Percentiles rank a stretch among this genome's conserved stretches.
Conservation (phyloP, 495 filamentous ascomycete genomes). For the Penicillium ochrochloron region DNA sequence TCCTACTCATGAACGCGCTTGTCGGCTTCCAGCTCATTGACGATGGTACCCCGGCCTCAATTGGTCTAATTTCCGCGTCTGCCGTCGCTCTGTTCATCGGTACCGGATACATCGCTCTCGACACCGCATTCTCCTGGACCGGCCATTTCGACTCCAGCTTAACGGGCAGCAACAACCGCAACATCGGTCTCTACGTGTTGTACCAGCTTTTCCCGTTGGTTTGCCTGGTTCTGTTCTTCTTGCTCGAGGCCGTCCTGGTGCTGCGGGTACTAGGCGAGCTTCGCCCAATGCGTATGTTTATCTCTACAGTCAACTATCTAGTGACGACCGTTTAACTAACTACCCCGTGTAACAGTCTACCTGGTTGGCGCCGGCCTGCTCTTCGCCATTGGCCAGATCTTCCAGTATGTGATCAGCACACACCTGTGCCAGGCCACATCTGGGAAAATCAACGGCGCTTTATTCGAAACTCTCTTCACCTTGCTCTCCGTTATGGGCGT, state of each 20-base stretch:
- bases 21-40: constrained; percentile 94
- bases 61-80: constrained; percentile 75
- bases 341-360: constrained; percentile 59
- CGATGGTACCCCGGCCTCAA: constrained; percentile 84
- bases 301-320: neutral
- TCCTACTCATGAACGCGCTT: constrained; percentile 87
- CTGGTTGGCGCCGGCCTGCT: constrained; percentile 72
- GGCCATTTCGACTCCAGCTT: constrained; percentile 68
- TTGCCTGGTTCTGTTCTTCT: constrained; percentile 82
- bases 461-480: constrained; percentile 95
- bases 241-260: constrained; percentile 81
- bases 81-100: constrained; percentile 78
- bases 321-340: constrained; percentile 26
- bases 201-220: constrained; percentile 90
- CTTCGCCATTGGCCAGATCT: constrained; percentile 92
- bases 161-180: constrained; percentile 59
- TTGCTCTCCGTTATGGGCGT: constrained; percentile 77
- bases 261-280: constrained; percentile 81
- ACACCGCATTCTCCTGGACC: constrained; percentile 89
- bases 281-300: constrained; percentile 79
- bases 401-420: constrained; percentile 90
- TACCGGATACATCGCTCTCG: constrained; percentile 92
- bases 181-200: constrained; percentile 88
- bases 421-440: constrained; percentile 82
- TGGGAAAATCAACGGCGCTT: constrained; percentile 87